These are phyloP conservation scores for Yamadazyma ubonensis DNA, from an alignment of 805 yeast species.

Conservation along the genomic window DNA sequence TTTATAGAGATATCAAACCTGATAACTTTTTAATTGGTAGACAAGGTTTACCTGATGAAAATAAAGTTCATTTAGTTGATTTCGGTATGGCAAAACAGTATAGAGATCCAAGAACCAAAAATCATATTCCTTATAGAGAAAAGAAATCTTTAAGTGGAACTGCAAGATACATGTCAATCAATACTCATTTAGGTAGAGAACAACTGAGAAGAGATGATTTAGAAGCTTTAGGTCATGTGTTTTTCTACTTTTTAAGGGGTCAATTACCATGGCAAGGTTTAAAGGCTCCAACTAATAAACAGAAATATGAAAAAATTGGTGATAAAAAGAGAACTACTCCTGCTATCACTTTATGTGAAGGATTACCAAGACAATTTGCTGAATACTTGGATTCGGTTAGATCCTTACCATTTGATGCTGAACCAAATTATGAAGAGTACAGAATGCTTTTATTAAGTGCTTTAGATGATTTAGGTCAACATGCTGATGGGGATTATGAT, in stretches of 20 bases:
- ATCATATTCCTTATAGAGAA: constrained; percentile 95
- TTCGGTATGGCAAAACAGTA: constrained; percentile 99
- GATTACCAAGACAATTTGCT: constrained; percentile 90
- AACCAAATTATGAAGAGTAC: constrained; percentile 86
- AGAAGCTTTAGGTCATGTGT: constrained; percentile 95
- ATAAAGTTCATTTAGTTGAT: constrained; percentile 85
- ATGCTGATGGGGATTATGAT: constrained; percentile 87
- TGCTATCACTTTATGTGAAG: constrained; percentile 80
- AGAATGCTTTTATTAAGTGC: constrained; percentile 59
- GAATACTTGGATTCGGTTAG: constrained; percentile 88
- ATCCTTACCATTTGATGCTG: constrained; percentile 85
- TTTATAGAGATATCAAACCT: constrained; percentile 96
- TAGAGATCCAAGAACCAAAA: constrained; percentile 93
- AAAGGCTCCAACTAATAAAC: constrained; percentile 97
- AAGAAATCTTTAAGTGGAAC: constrained; percentile 95
- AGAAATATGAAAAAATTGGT: constrained; percentile 95
- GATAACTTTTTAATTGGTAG: constrained; percentile 94
- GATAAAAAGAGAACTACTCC: constrained; percentile 91
- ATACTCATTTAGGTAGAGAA: constrained; percentile 96
- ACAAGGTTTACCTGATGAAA: constrained; percentile 80
- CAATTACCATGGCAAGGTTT: constrained; percentile 98
- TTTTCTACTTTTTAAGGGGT: constrained; percentile 91
- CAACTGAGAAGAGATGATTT: constrained; percentile 95
- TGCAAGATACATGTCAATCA: constrained; percentile 97
- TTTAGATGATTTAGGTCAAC: constrained; percentile 55